Conservation (phyloP, 768 basidiomycete species). For the Russula emetica region DNA sequence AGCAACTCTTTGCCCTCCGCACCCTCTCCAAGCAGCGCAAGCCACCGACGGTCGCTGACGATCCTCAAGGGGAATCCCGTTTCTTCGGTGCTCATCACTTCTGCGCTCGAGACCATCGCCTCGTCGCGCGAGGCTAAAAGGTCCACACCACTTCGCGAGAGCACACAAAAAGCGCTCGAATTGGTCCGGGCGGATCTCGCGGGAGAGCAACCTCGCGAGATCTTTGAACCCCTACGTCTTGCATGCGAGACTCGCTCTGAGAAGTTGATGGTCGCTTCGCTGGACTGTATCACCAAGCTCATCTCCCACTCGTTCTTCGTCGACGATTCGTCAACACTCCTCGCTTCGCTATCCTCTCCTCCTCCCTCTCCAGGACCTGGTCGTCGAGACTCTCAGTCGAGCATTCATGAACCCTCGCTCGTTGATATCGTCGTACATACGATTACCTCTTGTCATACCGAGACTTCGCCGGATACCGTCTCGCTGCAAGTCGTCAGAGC, state of each 20-base stretch:
- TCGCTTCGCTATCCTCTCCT: constrained; percentile 57
- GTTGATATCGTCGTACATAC: constrained; percentile 94
- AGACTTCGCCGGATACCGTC: constrained; percentile 83
- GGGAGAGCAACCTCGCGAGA: constrained; percentile 73
- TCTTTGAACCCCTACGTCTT: constrained; percentile 92
- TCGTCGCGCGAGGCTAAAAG: constrained; percentile 86
- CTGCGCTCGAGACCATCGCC: constrained; percentile 81
- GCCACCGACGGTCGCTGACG: constrained; percentile 38
- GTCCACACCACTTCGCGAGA: constrained; percentile 75
- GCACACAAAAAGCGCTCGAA: constrained; percentile 75
- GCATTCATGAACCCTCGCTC: constrained; percentile 62
- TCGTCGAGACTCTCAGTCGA: constrained; percentile 40
- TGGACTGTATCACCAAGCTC: constrained; percentile 97
- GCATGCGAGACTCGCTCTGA: constrained; percentile 95
- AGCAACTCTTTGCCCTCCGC: constrained; percentile 21
- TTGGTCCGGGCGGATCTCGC: constrained; percentile 73
- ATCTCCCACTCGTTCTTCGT: constrained; percentile 97
- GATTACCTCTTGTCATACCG: constrained; percentile 87
- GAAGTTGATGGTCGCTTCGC: constrained; percentile 91
- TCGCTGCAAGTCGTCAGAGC: constrained; percentile 97
- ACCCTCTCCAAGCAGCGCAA: constrained; percentile 25
- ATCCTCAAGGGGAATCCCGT: constrained; percentile 62
- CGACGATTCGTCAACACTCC: constrained; percentile 48
- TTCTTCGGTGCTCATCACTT: constrained; percentile 74
- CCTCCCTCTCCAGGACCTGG: constrained; percentile 62